Percentiles rank a stretch among this genome's conserved stretches.
These are phyloP conservation scores for Limnanthes douglasii DNA, from an alignment of 345 rosid genomes.

Conservation along the genomic window DNA sequence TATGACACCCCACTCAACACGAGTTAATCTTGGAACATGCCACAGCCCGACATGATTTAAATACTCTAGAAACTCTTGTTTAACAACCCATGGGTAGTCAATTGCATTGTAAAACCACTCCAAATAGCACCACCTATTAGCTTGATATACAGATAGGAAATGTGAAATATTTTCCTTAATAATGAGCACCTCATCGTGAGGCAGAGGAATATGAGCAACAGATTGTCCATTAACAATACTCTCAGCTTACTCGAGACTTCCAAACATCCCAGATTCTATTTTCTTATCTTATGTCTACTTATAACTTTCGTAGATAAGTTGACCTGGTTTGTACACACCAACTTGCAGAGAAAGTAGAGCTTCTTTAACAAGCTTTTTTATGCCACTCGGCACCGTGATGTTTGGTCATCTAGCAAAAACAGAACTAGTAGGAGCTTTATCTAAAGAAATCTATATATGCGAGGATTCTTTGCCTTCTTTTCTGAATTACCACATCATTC, in stretches of 20 bases:
- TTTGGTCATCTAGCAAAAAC: conserved; percentile 16
- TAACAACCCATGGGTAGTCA: conserved; percentile 62
- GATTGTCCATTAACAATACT: conserved; percentile 10
- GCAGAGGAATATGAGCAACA: conserved; percentile 8
- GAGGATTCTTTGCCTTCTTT: conserved; percentile 27
- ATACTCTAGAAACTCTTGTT: conserved; percentile 49
- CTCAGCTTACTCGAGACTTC: conserved; percentile 12
- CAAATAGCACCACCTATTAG: conserved; percentile 31
- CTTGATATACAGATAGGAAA: conserved; percentile 23
- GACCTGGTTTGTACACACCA: conserved; percentile 16
- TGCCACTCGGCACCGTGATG: conserved; percentile 14
- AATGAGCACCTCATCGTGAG: conserved; percentile 10
- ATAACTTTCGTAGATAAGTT: conserved; percentile 31
- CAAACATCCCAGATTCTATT: conserved; percentile 13
- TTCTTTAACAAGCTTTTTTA: conserved; percentile 12
- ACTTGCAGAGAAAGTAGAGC: conserved; percentile 16
- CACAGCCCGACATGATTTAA: conserved; percentile 44
- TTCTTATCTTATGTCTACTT: conserved; percentile 27
- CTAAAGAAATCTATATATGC: conserved; percentile 19
- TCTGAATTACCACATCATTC: conserved; percentile 12
- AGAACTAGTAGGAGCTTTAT: conserved; percentile 16
- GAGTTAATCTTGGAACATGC: conserved; percentile 44
- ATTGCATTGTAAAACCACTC: conserved; percentile 48
- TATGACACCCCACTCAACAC: conserved; percentile 58
- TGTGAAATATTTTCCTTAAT: conserved; percentile 27